These are phyloP conservation scores for Theobroma grandiflorum DNA, from an alignment of 441 rosid genomes.

Conservation along the genomic window DNA sequence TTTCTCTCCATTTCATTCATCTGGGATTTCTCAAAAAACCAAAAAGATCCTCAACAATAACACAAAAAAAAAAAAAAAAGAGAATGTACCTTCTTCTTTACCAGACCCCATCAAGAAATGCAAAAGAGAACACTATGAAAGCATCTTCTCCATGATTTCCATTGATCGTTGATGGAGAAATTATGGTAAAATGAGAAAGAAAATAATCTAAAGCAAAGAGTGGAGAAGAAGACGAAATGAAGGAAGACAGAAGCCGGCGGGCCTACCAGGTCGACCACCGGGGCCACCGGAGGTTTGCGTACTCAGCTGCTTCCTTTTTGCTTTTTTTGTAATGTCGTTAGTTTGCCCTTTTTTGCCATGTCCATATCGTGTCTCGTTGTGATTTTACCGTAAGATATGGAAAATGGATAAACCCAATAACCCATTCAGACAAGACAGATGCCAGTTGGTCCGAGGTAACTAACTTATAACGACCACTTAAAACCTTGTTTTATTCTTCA, in stretches of 20 bases:
- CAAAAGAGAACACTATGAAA: slow-evolving; percentile 14
- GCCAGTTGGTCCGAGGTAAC: neutral
- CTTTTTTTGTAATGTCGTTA: neutral
- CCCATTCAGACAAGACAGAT: neutral
- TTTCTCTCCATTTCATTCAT: neutral
- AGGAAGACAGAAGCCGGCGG: slow-evolving; percentile 20
- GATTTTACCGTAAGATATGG: neutral
- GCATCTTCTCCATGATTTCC: neutral
- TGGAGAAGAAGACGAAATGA: neutral
- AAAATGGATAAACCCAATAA: neutral
- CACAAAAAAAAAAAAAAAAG: neutral
- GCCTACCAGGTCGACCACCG: slow-evolving; percentile 20
- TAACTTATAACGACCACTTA: neutral
- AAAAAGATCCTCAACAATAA: neutral
- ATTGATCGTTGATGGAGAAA: neutral
- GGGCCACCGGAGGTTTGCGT: slow-evolving; percentile 25
- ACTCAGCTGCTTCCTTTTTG: neutral
- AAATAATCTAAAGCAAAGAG: neutral
- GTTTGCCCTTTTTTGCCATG: neutral
- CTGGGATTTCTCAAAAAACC: slow-evolving; percentile 9
- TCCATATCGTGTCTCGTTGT: neutral
- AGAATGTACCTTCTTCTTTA: slow-evolving; percentile 46
- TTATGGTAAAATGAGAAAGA: neutral
- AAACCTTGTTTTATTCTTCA: neutral
- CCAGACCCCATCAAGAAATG: slow-evolving; percentile 41